Conservation (phyloP, 495 filamentous ascomycete genomes). For the Endocarpon pusillum region DNA sequence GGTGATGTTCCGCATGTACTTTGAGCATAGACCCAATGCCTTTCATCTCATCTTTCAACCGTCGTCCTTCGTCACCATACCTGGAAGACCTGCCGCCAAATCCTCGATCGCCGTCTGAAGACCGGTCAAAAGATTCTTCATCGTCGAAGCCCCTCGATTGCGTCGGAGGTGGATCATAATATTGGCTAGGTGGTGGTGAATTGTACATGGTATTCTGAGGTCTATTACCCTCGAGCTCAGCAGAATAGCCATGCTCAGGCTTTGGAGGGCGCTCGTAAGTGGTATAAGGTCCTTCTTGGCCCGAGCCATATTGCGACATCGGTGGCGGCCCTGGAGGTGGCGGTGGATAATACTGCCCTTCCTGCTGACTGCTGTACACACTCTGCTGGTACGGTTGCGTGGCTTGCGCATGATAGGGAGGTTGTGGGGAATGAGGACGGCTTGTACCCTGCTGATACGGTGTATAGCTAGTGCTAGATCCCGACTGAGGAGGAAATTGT, state of each 20-base stretch:
- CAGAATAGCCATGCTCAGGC: slow-evolving; percentile 16
- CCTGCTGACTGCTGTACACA: slow-evolving; percentile 3
- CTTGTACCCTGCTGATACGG: slow-evolving; percentile 6
- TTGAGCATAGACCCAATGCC: slow-evolving; percentile 22
- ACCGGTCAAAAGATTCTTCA: too few relatives aligned
- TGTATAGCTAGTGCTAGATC: slow-evolving; percentile 2
- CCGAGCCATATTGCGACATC: slow-evolving; percentile 5
- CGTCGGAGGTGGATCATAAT: too few relatives aligned
- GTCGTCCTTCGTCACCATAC: slow-evolving; percentile 11
- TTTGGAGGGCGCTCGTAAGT: too few relatives aligned
- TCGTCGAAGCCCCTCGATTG: slow-evolving; percentile 1
- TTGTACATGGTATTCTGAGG: slow-evolving; percentile 2
- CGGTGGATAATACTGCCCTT: slow-evolving; percentile 26
- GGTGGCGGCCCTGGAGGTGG: slow-evolving; percentile 25
- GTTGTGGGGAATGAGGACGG: slow-evolving; percentile 1
- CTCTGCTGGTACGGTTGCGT: slow-evolving; percentile 4
- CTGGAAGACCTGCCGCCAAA: slow-evolving; percentile 2
- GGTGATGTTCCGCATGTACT: slow-evolving; percentile 28
- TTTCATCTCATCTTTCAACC: slow-evolving; percentile 21
- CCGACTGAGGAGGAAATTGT: slow-evolving; percentile 4
- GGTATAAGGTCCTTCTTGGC: slow-evolving; percentile 6
- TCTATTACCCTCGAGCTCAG: slow-evolving; percentile 7
- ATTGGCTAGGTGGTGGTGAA: too few relatives aligned
- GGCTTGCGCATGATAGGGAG: slow-evolving; percentile 5
- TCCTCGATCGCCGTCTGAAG: neutral